phyloP scores from a whole-genome alignment of 2,329 filamentous ascomycete species.

The Rhinocladiella similis region DNA sequence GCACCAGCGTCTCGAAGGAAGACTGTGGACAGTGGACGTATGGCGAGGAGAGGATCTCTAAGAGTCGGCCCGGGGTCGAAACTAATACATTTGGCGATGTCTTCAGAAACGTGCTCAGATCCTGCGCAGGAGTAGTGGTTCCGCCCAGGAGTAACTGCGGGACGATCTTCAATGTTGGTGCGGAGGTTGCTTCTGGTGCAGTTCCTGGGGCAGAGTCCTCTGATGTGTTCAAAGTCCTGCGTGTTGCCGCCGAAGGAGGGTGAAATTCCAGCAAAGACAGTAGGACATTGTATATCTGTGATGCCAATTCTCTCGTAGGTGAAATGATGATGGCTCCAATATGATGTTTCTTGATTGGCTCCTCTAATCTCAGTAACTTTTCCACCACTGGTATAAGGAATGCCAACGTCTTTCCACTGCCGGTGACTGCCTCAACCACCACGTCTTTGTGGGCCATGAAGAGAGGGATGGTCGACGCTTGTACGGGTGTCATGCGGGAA shows the following conservation, averaged over 20 bases:
- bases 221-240: slow-evolving; percentile 40
- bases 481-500: slow-evolving; percentile 86
- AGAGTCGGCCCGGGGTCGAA: slow-evolving; percentile 83
- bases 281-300: slow-evolving; percentile 84
- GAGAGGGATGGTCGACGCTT: slow-evolving; percentile 84
- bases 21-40: slow-evolving; percentile 86
- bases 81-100: slow-evolving; percentile 86
- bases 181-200: slow-evolving; percentile 11
- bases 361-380: slow-evolving; percentile 74
- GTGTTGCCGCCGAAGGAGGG: slow-evolving; percentile 63
- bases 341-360: slow-evolving; percentile 85
- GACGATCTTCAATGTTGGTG: slow-evolving; percentile 61
- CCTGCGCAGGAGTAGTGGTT: slow-evolving; percentile 76
- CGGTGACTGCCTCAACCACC: slow-evolving; percentile 89
- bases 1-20: slow-evolving; percentile 85
- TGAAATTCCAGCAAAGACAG: slow-evolving; percentile 79
- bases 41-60: slow-evolving; percentile 81
- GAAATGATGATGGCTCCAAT: slow-evolving; percentile 89
- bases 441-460: slow-evolving; percentile 90
- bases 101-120: slow-evolving; percentile 80
- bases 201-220: slow-evolving; percentile 38
- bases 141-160: slow-evolving; percentile 89
- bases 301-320: slow-evolving; percentile 86
- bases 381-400: slow-evolving; percentile 84
- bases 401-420: slow-evolving; percentile 84